A percentile compares a stretch with the other conserved stretches of the same genome.
Evolutionary conservation across 495 filamentous ascomycete species (phyloP).

Genomic region (Pyrenula massariospora): DNA sequence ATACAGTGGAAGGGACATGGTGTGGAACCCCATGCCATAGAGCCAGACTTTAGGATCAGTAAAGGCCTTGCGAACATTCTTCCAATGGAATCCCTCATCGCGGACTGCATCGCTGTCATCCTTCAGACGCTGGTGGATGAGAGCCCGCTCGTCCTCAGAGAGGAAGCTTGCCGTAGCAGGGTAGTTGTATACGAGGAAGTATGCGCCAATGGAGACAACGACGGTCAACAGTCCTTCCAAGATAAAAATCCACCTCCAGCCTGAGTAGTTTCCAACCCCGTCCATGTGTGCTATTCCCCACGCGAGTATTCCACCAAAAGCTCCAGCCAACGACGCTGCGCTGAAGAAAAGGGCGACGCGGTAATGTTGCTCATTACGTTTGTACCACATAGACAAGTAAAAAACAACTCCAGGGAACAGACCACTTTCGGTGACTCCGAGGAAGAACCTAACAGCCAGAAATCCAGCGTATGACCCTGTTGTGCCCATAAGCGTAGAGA

Average conservation of each 20-base stretch:
- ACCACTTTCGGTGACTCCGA: conserved; percentile 35
- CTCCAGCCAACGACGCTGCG: conserved; percentile 62
- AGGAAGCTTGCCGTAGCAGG: conserved; percentile 60
- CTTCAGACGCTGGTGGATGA: conserved; percentile 46
- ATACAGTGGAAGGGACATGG: conserved; percentile 66
- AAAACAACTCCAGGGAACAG: conserved; percentile 69
- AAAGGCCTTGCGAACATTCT: conserved; percentile 48
- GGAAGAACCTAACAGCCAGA: conserved; percentile 15
- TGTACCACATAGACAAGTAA: conserved; percentile 82
- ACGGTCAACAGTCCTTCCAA: conserved; percentile 63
- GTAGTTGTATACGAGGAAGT: conserved; percentile 64
- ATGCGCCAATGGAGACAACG: conserved; percentile 45
- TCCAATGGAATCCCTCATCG: conserved; percentile 56
- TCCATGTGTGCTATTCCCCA: conserved; percentile 50
- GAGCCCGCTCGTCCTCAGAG: conserved; percentile 46
- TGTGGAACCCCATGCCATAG: conserved; percentile 62
- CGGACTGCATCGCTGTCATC: conserved; percentile 49
- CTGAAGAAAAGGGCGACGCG: conserved; percentile 68
- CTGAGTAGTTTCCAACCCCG: conserved; percentile 50
- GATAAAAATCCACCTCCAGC: conserved; percentile 82
- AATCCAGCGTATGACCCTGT: conserved; percentile 20
- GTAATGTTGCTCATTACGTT: conserved; percentile 57
- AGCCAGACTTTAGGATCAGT: conserved; percentile 65
- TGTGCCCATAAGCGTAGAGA: conserved; percentile 53
- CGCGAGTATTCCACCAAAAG: conserved; percentile 69